Base-by-base conservation (phyloP, 108 stramenopile genomes). In the Fragilariopsis cylindrus region DNA sequence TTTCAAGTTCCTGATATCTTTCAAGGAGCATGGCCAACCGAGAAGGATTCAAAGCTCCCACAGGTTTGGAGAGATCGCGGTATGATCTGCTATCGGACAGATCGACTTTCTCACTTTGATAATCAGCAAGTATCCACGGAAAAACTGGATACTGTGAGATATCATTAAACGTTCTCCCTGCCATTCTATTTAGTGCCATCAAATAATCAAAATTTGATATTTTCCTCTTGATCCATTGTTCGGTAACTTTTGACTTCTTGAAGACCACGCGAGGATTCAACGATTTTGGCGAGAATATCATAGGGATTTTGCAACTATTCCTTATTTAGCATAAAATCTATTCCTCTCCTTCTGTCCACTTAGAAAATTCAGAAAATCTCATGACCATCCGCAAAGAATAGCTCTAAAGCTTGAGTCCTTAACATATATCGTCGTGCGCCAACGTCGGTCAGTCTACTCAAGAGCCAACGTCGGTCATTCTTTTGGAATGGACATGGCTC, bases 121-220 rank as follows among this genome's bases (percentile, higher is more conserved):
- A 99, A 74, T 99, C 96, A 11, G 92, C 79, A 1, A 99, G 77
- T 30, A 99, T 96, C 99, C 99, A 99, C 4, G 99, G 99, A 48
- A 99, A 89, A 44, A 99, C 97, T 11, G 99, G 99, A 73, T 99
- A 99, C 80, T 99, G 98, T 52, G 92, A 94, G 39, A 97, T 87
- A 71, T 98, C 98, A 81, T 98, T 97, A 78, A 90, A 98, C 57
- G 92, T 95, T 30, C 99, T 81, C 4, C 99, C 99, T 11, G 99
- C 96, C 60, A 98, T 78, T 47, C 90, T 86, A 81, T 99, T 99
- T 74, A 98, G 79, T 70, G 90, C 85, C 68, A 97, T 84, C 45
- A 99, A 73, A 78, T 98, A 99, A 70, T 97, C 93, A 58, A 86
- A 89, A 60, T 81, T 93, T 74, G 79, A 85, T 81, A 99, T 86